Evolutionary conservation across 352 stramenopile species (phyloP).

Genomic region (Pythium brassicae): DNA sequence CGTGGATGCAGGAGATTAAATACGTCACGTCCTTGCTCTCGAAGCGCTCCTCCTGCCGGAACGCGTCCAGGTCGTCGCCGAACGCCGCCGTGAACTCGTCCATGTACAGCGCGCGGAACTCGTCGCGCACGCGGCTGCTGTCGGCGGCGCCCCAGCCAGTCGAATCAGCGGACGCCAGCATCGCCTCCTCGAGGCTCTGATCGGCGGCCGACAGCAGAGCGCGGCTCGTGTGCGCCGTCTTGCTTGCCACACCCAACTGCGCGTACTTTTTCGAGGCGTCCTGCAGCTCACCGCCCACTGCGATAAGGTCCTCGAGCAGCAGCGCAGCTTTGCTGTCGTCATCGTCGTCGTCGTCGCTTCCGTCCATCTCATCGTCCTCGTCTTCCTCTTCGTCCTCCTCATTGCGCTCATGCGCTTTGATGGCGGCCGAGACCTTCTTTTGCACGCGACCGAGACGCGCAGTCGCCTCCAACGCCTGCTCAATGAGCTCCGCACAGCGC

Average conservation of each 20-base stretch:
- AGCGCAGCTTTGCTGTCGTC: slow-evolving; percentile 31
- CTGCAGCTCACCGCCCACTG: slow-evolving; percentile 40
- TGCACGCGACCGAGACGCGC: slow-evolving; percentile 43
- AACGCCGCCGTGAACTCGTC: slow-evolving; percentile 83
- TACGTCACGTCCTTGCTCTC: slow-evolving; percentile 84
- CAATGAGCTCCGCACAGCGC: slow-evolving; percentile 73
- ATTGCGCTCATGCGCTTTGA: slow-evolving; percentile 16
- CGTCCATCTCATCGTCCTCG: slow-evolving; percentile 17
- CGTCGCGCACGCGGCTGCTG: slow-evolving; percentile 27
- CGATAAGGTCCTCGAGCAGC: slow-evolving; percentile 59
- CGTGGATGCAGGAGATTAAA: slow-evolving; percentile 88
- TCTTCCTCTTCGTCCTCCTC: slow-evolving; percentile 16
- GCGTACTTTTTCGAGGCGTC: slow-evolving; percentile 43
- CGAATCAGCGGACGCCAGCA: slow-evolving; percentile 12
- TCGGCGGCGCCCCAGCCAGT: slow-evolving; percentile 6
- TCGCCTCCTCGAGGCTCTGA: slow-evolving; percentile 26
- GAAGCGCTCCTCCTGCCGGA: slow-evolving; percentile 83
- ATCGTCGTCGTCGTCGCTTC: slow-evolving; percentile 22
- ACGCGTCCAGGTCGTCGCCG: slow-evolving; percentile 79
- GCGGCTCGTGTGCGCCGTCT: slow-evolving; percentile 50
- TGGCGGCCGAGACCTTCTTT: slow-evolving; percentile 27
- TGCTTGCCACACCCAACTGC: slow-evolving; percentile 41
- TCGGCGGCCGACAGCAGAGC: slow-evolving; percentile 47
- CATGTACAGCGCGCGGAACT: slow-evolving; percentile 81
- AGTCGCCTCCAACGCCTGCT: slow-evolving; percentile 53